Base-by-base conservation (phyloP, 2,329 filamentous ascomycete genomes). In the Canariomyces notabilis region DNA sequence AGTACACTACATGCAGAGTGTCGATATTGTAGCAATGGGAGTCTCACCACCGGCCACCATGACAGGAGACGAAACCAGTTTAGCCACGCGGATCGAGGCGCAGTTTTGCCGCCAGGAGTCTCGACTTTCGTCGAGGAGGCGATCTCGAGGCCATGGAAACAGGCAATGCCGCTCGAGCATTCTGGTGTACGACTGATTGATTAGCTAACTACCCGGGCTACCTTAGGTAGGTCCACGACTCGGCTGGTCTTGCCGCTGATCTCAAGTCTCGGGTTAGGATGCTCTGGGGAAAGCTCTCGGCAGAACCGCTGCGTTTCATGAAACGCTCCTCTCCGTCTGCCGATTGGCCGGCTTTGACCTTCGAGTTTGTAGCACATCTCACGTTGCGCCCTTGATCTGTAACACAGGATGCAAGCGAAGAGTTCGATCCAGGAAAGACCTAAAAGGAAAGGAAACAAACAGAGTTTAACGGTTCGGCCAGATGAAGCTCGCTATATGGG, bases 81-180 rank as follows among this genome's bases (percentile, higher is more conserved):
- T 16, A 31, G 31, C 39, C 32, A 37, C 29, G 37, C 42, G 34
- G 26, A 29, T 38, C 20, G 46, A 16, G 46, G 46, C 46, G 46
- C 42, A 49, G 42, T 32, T 41, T 43, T 46, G 43, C 43, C 39
- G 48, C 42, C 37, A 33, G 35, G 37, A 20, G 23, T 34, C 37
- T 44, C 37, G 26, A 38, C 33, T n/a, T n/a, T n/a, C n/a, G n/a
- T 36, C 15, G n/a, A 12, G 22, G 36, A 48, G 44, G 18, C 31
- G 20, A 43, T 37, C 32, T 32, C 15, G 42, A 37, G 37, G 33
- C 37, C 33, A n/a, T n/a, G n/a, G 42, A 20, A 8, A 8, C 26
- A 29, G 26, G 8, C 26, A 29, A 29, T 29, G 26, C 26, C 26
- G 26, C 26, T 29, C 26, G 26, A 29, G 23, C 18, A 14, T 35